Conservation (phyloP, 768 basidiomycete genomes). For the Xerocomellus intermedius region DNA sequence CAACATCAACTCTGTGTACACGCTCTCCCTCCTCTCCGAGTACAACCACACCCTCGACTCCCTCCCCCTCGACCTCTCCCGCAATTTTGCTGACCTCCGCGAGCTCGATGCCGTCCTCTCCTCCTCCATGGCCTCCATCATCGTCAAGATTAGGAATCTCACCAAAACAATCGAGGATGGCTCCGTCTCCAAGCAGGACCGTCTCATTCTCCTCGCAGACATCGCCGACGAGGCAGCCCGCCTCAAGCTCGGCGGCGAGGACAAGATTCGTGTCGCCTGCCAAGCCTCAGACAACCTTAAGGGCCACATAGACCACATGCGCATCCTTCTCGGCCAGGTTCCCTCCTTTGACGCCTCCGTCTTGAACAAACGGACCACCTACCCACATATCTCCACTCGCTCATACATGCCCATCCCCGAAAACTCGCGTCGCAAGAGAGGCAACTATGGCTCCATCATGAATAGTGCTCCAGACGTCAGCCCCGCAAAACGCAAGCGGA, state of each 20-base stretch:
- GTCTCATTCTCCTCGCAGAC: constrained; percentile 84
- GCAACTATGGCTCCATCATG: constrained; percentile 54
- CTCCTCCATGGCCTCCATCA: constrained; percentile 79
- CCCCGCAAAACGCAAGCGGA: constrained; percentile 64
- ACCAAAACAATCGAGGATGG: constrained; percentile 73
- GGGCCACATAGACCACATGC: constrained; percentile 58
- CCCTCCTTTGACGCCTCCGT: constrained; percentile 60
- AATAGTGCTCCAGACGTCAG: constrained; percentile 53
- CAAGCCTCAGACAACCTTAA: constrained; percentile 88
- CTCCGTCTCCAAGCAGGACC: constrained; percentile 58
- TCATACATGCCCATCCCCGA: constrained; percentile 71
- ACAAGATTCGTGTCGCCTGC: constrained; percentile 95
- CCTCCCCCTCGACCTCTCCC: constrained; percentile 90
- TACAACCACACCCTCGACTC: constrained; percentile 92
- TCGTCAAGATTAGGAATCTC: constrained; percentile 72
- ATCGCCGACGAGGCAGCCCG: constrained; percentile 92
- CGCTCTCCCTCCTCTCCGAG: constrained; percentile 71
- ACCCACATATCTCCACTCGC: constrained; percentile 71
- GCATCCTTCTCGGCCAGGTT: constrained; percentile 56
- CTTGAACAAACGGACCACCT: constrained; percentile 63
- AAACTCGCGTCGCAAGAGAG: constrained; percentile 61
- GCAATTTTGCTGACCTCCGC: constrained; percentile 92
- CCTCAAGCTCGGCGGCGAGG: constrained; percentile 92
- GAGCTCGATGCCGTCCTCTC: constrained; percentile 98
- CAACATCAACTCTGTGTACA: constrained; percentile 49